Base-by-base conservation (phyloP, 345 rosid species). In the Boechera retrofracta region DNA sequence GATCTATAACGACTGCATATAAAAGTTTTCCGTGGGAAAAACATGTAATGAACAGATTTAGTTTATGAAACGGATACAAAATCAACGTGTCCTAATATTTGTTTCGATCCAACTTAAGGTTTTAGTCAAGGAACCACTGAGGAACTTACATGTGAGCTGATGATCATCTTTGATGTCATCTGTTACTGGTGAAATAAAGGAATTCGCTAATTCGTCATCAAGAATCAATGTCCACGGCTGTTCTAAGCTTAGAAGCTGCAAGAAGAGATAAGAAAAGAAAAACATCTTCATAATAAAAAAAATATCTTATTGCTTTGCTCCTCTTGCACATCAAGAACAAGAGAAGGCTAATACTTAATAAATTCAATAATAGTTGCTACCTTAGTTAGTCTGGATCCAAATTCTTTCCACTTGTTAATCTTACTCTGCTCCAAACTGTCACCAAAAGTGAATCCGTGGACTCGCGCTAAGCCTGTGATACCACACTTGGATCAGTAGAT, bases 391-490 rank as follows among this genome's bases (percentile, higher is more conserved):
- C 86, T 87, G 79, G 81, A 80, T 74, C 61, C 85, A 51, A 94
- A 94, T 49, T 89, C 93, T 78, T 71, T 86, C 97, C 98, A 94
- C 82, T 85, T 92, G 74, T 66, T 77, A 78, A 51, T 87, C 83
- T 84, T 90, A 58, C 51, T 26, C 51, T 89, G 94, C 31, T 84
- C 93, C 51, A 90, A 74, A 84, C 98, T 94, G 71, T 94, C 97
- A 64, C 98, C 98, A 73, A 92, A 94, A 38, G 98, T 88, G 78
- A 92, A 94, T 61, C 98, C 98, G 61, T 94, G 98, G 60, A 94
- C 89, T 81, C 97, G 88, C 72, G 91, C 98, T 57, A 94, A 89
- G 77, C 97, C 98, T 94, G 87, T 21, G 15, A 45, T 41, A 53
- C 31, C 42, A 53, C 47, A 36, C 8, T 61, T 60, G 10, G 38